Base-by-base conservation (phyloP, 495 filamentous ascomycete genomes). In the Penicillium pulvis region DNA sequence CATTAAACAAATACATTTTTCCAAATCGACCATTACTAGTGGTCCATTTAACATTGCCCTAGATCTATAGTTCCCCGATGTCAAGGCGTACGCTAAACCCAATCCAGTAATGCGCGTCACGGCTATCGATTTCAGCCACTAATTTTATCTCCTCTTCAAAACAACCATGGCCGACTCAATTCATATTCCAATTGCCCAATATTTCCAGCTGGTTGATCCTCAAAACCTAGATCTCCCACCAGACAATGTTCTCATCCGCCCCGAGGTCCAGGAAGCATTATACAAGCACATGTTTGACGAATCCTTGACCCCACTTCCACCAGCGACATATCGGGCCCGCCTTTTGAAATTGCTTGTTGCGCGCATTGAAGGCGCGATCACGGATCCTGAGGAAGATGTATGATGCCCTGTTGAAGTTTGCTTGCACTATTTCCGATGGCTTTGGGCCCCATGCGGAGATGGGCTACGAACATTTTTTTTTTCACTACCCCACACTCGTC, bases 311-410 rank as follows among this genome's bases (percentile, higher is more conserved):
- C 75, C 75, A 50, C 69, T 82, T 8, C 90, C 89, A 47, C 88
- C 90, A 41, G 72, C 73, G 23, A 72, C 83, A 16, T 96, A 96
- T 62, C 83, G 83, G 51, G 67, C 87, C n/a, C 81, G 85, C 43
- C 80, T 92, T 1, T 67, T 96, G 53, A 96, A 94, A 71, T 72
- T 80, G 55, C 75, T 96, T 43, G 69, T 89, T 2, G 63, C 77
- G 6, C 81, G 73, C 28, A 84, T 95, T 35, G 90, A 95, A 71
- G 71, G 76, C 10, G 76, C 84, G 23, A 87, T 94, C 24, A 72
- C 78, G 35, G 83, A 95, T 71, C 91, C 90, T 59, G 90, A 94
- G 53, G 79, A 88, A 74, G 87, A 96, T 87, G 92, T 96, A 87
- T 76, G 89, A 62, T 45, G 20, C 56, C 52, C 48, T 56, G 53